Conservation (phyloP, 2,329 filamentous ascomycete genomes). For the Trichophyton verrucosum region DNA sequence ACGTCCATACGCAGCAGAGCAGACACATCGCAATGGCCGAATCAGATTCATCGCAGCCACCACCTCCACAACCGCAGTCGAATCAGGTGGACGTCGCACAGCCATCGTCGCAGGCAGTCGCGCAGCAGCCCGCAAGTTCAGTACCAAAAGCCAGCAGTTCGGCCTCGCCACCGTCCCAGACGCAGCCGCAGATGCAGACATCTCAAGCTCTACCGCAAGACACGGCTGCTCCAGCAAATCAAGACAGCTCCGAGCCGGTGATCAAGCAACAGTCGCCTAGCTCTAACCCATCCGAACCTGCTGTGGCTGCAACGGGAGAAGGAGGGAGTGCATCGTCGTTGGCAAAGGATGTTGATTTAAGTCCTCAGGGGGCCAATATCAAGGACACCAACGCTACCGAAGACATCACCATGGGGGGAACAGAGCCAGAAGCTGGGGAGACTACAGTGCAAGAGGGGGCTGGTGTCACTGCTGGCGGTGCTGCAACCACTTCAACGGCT, state of each 20-base stretch:
- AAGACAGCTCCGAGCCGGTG: neutral
- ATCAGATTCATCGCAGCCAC: slow-evolving; percentile 17
- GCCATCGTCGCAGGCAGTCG: slow-evolving; percentile 15
- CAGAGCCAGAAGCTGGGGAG: slow-evolving; percentile 9
- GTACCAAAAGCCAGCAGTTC: slow-evolving; percentile 10
- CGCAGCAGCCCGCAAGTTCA: slow-evolving; percentile 14
- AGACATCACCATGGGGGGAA: slow-evolving; percentile 15
- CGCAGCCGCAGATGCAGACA: neutral
- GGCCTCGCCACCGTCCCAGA: slow-evolving; percentile 8
- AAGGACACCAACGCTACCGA: neutral
- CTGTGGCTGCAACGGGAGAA: neutral
- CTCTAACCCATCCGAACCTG: neutral
- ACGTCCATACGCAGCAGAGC: neutral
- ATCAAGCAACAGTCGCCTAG: neutral
- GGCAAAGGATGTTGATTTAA: slow-evolving; percentile 5
- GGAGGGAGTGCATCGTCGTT: slow-evolving; percentile 4
- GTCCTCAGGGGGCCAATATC: neutral
- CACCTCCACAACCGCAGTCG: slow-evolving; percentile 12
- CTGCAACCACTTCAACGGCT: neutral
- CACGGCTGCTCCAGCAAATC: neutral
- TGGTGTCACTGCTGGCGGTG: slow-evolving; percentile 11
- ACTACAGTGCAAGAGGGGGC: slow-evolving; percentile 11
- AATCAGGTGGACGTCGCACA: slow-evolving; percentile 11
- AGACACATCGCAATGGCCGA: slow-evolving; percentile 24
- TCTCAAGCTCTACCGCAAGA: neutral